These are phyloP conservation scores for Rhizopus arrhizus DNA, from an alignment of 371 early-diverging fungal species.

Conservation along the genomic window DNA sequence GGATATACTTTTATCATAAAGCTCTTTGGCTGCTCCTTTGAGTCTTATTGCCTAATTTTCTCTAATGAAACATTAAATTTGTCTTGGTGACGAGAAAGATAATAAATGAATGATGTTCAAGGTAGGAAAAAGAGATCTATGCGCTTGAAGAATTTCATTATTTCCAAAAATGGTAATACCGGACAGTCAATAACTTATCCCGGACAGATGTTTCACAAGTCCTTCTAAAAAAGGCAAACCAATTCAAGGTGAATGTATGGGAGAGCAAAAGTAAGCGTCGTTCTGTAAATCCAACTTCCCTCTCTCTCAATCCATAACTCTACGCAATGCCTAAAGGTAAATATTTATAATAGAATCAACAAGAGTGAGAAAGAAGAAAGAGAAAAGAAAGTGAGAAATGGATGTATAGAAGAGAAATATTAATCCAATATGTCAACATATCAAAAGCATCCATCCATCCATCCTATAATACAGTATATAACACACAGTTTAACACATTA, in stretches of 20 bases:
- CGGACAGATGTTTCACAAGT: not conserved
- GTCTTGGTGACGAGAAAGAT: no score
- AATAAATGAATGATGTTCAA: no score
- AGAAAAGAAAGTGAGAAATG: not conserved
- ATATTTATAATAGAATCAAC: constrained; percentile 1
- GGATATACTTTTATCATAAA: not conserved
- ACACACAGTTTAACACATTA: no score
- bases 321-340: constrained; percentile 29
- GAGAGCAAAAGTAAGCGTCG: not conserved
- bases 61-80: no score
- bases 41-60: no score
- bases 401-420: not conserved
- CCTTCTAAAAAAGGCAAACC: not conserved
- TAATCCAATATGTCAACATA: no score
- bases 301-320: constrained; percentile 28
- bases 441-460: not conserved
- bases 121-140: no score
- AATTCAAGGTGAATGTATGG: not conserved
- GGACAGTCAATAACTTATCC: not conserved
- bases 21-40: not conserved
- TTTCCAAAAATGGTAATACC: not conserved
- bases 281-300: not conserved
- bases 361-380: not conserved
- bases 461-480: not conserved
- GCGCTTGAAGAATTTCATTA: no score